Conservation (phyloP, 225 moss, liverwort and hornwort genomes). For the Marchantia polymorpha region DNA sequence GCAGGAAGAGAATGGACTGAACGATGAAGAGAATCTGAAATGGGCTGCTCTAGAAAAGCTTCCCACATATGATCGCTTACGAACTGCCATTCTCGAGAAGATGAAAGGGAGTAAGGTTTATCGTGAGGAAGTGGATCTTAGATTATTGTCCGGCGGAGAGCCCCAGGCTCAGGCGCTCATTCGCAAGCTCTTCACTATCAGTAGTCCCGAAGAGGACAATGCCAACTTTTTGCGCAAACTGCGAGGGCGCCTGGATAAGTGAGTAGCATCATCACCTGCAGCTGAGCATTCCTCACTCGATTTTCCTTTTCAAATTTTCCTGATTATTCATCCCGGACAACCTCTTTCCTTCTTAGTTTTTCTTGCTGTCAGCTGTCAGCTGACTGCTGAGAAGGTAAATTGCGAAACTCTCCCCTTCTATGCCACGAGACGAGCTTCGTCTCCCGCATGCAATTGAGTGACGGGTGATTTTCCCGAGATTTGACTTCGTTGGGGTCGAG, state of each 20-base stretch:
- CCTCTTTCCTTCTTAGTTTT: too few relatives aligned
- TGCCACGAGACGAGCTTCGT: too few relatives aligned
- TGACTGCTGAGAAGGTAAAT: too few relatives aligned
- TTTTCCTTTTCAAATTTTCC: too few relatives aligned
- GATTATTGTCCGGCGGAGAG: background rate
- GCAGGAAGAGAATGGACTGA: conserved; percentile 22
- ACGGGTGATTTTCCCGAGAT: too few relatives aligned
- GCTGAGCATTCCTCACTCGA: background rate
- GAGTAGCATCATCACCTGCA: background rate
- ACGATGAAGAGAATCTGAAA: conserved; percentile 56
- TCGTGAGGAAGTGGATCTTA: conserved; percentile 33
- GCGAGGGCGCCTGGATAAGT: conserved; percentile 59
- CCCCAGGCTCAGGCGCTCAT: conserved; percentile 36
- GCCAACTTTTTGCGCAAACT: conserved; percentile 49
- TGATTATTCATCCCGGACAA: too few relatives aligned
- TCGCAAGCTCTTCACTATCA: conserved; percentile 32
- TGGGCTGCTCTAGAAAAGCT: conserved; percentile 85
- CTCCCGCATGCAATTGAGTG: too few relatives aligned
- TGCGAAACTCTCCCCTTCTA: too few relatives aligned
- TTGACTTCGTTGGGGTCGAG: too few relatives aligned
- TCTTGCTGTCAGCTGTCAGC: too few relatives aligned
- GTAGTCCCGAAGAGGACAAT: conserved; percentile 38
- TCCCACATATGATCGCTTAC: conserved; percentile 57
- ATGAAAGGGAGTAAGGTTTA: conserved; percentile 14
- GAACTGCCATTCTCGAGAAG: conserved; percentile 50